A percentile compares a stretch with the other conserved stretches of the same genome.
phyloP scores from a whole-genome alignment of 768 basidiomycete genomes.

The Pisolithus orientalis region DNA sequence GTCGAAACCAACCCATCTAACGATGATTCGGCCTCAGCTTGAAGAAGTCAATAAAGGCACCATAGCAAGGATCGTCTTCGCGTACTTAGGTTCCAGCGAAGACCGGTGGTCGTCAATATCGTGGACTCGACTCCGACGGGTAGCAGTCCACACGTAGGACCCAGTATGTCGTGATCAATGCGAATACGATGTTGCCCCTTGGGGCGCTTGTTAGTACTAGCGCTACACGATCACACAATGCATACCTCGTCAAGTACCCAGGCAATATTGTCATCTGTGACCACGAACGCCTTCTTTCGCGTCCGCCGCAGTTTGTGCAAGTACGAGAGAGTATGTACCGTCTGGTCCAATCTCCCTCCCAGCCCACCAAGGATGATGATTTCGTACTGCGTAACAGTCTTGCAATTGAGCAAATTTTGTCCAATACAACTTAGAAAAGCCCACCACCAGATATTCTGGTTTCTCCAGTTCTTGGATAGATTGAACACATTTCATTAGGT shows the following conservation, averaged over 20 bases:
- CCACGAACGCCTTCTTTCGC: conserved; percentile 56
- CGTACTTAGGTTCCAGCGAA: conserved; percentile 84
- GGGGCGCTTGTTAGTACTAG: not conserved
- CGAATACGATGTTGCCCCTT: conserved; percentile 86
- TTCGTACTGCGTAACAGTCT: conserved; percentile 42
- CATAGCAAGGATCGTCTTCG: not conserved
- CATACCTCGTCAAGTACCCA: conserved; percentile 81
- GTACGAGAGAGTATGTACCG: conserved; percentile 80
- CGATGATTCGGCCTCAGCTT: conserved; percentile 62
- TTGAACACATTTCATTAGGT: conserved; percentile 87
- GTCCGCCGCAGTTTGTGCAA: conserved; percentile 70
- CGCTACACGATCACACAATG: conserved; percentile 2
- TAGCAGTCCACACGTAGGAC: conserved; percentile 90
- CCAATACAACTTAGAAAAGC: not conserved
- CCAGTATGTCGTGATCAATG: conserved; percentile 68
- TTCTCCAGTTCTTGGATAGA: conserved; percentile 56
- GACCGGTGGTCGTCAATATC: conserved; percentile 71
- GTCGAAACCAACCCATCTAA: conserved; percentile 87
- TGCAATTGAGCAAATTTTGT: not conserved
- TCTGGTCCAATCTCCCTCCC: conserved; percentile 90
- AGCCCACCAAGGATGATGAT: conserved; percentile 83
- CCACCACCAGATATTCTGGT: conserved; percentile 32
- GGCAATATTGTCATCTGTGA: conserved; percentile 87
- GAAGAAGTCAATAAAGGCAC: conserved; percentile 1
- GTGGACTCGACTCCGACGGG: conserved; percentile 82